Evolutionary conservation across 331 rosid species (phyloP), one percentile per base, ranked within the genome.

Genomic region (Arachis monticola): DNA sequence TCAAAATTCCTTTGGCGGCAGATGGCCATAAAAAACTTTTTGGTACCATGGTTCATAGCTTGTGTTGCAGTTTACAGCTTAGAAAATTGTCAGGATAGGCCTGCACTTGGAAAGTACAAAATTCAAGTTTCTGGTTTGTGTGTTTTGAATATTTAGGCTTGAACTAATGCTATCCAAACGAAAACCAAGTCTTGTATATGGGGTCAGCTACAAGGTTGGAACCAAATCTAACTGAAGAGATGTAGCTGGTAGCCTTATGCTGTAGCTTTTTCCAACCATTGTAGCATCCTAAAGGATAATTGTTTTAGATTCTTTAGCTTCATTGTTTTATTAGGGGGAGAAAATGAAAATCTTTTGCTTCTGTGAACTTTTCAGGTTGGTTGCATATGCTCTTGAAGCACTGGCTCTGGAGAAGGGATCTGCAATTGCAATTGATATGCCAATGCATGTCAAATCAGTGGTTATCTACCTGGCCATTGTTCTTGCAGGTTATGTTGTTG

Each of bases 381-480:
- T 92, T 64, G 97, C 99, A 6, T 80, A 87, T 79, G 96, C 91
- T 71, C 85, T 94, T 57, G 77, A 83, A 75, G 83, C 88, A 27
- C 82, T 90, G 83, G 90, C 81, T 41, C 81, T 94, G 79, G 93
- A 86, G 83, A 83, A 83, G 56, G 96, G 99, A 85, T 88, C 95
- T 80, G 92, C 99, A 77, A 80, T 94, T 73, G 97, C 97, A 9
- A 92, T 94, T 80, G 93, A 92, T 82, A 94, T 94, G 99, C 96
- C 93, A 63, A 94, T 94, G 99, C 69, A 85, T 85, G 91, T 84
- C 76, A 83, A 66, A 66, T 86, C 97, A 12, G 85, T 92, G 67
- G 84, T 92, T 78, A 90, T 90, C 90, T 94, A 94, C 89, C 86
- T 94, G 35, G 95, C 97, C 68, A 88, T 91, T 60, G 79, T 92